Conservation (phyloP, 495 filamentous ascomycete genomes). For the Aspergillus nidulans region DNA sequence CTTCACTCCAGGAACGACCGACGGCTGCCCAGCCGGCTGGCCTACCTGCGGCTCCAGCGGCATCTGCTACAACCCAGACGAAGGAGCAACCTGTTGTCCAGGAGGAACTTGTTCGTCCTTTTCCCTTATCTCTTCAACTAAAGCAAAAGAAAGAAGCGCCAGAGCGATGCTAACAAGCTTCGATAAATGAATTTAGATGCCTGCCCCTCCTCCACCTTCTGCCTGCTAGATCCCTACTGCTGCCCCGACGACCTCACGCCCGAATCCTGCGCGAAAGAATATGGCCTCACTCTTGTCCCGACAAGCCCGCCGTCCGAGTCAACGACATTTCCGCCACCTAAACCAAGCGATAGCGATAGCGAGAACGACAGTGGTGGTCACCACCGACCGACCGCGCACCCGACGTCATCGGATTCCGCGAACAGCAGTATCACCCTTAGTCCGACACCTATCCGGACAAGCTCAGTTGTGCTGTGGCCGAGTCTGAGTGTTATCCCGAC, state of each 20-base stretch:
- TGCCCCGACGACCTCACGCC: slow-evolving; percentile 11
- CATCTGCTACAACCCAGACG: slow-evolving; percentile 14
- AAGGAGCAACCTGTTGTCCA: slow-evolving; percentile 14
- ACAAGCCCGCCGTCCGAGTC: neutral
- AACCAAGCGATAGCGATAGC: neutral
- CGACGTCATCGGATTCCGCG: slow-evolving; percentile 1
- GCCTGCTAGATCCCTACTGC: slow-evolving; percentile 11
- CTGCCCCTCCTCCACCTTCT: slow-evolving; percentile 17
- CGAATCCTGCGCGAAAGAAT: slow-evolving; percentile 12
- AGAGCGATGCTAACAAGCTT: neutral
- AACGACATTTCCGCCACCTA: neutral
- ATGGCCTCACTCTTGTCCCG: slow-evolving; percentile 3
- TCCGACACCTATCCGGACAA: slow-evolving; percentile 7
- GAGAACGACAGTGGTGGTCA: too few relatives aligned
- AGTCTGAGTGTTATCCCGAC: neutral
- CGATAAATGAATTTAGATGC: slow-evolving; percentile 7
- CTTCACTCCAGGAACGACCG: slow-evolving; percentile 13
- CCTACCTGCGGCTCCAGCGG: slow-evolving; percentile 9
- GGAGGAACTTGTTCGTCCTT: slow-evolving; percentile 13
- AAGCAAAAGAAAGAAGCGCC: neutral
- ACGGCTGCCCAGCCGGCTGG: slow-evolving; percentile 15
- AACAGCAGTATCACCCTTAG: slow-evolving; percentile 10
- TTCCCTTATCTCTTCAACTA: neutral
- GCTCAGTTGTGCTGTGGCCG: neutral
- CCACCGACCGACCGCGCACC: neutral